Conservation (phyloP, 208 protist species). For the Acanthamoeba comandoni region DNA sequence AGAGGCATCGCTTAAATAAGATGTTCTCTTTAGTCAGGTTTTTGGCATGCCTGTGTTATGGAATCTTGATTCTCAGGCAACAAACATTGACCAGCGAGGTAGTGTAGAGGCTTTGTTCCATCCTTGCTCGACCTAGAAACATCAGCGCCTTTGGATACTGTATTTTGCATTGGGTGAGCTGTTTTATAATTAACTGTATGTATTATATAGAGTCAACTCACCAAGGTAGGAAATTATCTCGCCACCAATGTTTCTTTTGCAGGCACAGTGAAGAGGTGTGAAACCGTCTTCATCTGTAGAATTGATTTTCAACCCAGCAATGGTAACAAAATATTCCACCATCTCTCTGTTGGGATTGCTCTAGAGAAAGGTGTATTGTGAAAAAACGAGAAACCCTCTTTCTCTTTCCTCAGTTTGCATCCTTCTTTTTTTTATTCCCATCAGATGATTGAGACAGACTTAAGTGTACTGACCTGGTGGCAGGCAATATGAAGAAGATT, state of each 20-base stretch:
- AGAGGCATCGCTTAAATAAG: no score
- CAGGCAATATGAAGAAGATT: constrained; percentile 34
- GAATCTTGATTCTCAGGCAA: constrained; percentile 4
- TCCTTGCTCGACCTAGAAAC: constrained; percentile 9
- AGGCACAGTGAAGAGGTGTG: constrained; percentile 48
- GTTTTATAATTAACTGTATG: neutral
- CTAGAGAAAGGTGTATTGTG: no score
- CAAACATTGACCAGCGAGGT: constrained; percentile 19
- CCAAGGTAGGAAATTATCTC: neutral
- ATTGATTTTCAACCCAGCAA: neutral
- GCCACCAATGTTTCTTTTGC: constrained; percentile 15
- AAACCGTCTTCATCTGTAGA: constrained; percentile 32
- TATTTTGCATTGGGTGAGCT: neutral
- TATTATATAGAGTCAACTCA: neutral
- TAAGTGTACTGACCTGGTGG: neutral
- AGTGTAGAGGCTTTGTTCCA: constrained; percentile 41
- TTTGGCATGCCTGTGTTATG: no score
- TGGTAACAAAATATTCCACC: constrained; percentile 17
- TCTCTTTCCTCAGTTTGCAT: no score
- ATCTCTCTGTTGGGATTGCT: constrained; percentile 50
- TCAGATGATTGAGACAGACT: no score
- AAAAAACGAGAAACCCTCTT: no score
- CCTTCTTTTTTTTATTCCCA: no score
- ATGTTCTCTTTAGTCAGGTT: no score
- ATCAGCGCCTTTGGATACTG: constrained; percentile 42